phyloP scores from a whole-genome alignment of 495 filamentous ascomycete species.

The Echria macrotheca region DNA sequence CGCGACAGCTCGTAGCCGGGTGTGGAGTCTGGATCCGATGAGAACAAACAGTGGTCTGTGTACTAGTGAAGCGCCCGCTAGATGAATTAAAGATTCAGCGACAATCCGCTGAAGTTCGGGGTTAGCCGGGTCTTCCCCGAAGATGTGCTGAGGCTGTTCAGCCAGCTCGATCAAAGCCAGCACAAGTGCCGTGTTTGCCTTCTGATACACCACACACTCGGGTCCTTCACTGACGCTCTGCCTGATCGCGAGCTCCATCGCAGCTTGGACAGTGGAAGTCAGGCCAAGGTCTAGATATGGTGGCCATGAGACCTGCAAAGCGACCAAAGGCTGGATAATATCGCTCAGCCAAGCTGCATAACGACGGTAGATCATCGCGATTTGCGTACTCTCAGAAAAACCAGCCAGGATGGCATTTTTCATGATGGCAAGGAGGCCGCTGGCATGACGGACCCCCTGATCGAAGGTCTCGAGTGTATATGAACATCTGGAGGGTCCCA shows the following conservation, averaged over 20 bases:
- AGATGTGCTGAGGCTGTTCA: conserved; percentile 11
- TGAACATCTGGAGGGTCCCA: conserved; percentile 11
- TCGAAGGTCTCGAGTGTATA: conserved; percentile 16
- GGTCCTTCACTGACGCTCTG: conserved; percentile 9
- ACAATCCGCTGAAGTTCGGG: conserved; percentile 13
- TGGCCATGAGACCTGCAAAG: conserved; percentile 23
- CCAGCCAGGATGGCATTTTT: conserved; percentile 14
- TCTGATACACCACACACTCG: conserved; percentile 25
- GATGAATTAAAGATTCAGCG: conserved; percentile 25
- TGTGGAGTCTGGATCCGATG: conserved; percentile 27
- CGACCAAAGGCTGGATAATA: conserved; percentile 25
- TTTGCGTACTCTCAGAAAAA: no score
- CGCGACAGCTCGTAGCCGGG: conserved; percentile 20
- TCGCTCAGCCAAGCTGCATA: conserved; percentile 36
- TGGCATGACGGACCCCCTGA: conserved; percentile 24
- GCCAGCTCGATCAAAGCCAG: conserved; percentile 29
- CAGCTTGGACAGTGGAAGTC: conserved; percentile 21
- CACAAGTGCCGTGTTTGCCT: conserved; percentile 26
- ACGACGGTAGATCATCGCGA: no score
- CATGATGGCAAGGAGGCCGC: conserved; percentile 20
- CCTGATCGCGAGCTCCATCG: conserved; percentile 21
- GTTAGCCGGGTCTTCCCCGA: conserved; percentile 18
- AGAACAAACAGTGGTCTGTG: conserved; percentile 31
- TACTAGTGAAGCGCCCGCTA: conserved; percentile 26
- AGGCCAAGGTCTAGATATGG: conserved; percentile 18